Evolutionary conservation across 345 rosid genomes (phyloP), one percentile per base, ranked within the genome.

Genomic region (Punica granatum): DNA sequence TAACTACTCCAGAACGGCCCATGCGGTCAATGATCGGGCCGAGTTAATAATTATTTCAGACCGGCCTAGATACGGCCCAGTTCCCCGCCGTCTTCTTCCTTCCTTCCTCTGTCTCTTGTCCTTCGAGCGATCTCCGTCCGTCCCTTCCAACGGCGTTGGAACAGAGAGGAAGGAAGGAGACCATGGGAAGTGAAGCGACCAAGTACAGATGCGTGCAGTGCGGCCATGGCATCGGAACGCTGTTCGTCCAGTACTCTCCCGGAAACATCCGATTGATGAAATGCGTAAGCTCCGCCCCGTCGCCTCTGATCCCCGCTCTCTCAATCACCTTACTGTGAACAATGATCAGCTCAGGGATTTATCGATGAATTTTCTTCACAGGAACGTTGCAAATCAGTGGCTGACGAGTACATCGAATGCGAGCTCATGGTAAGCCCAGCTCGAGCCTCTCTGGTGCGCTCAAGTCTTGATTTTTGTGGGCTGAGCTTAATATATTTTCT

Each of bases 331-430:
- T 9, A 43, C 60, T 43, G 4, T 26, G 32, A 33, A 51, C 58
- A 13, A 34, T n/a, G 2, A 19, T 35, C 8, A 44, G 44, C 53
- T 31, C 43, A 60, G 8, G 28, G 41, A 49, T 18, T 36, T n/a
- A 67, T 25, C 13, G 0, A n/a, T 66, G 19, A 16, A 31, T 65
- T 51, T 48, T 0, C 36, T 19, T 67, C 53, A 63, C 67, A 84
- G 96, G 88, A 82, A 49, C 86, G 80, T 21, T 87, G 94, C 78
- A 81, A 83, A 63, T 82, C 87, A 51, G 78, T 86, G 70, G 96
- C 94, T 25, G 96, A 87, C 65, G 87, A 83, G 71, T 89, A 87
- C 64, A 79, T 87, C 65, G 96, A 92, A 71, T 92, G 94, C 66
- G 98, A 89, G 74, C 70, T 83, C 72, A 84, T 92, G 94, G 98